These are phyloP conservation scores for Senna tora DNA, from an alignment of 306 rosid genomes.

Conservation along the genomic window DNA sequence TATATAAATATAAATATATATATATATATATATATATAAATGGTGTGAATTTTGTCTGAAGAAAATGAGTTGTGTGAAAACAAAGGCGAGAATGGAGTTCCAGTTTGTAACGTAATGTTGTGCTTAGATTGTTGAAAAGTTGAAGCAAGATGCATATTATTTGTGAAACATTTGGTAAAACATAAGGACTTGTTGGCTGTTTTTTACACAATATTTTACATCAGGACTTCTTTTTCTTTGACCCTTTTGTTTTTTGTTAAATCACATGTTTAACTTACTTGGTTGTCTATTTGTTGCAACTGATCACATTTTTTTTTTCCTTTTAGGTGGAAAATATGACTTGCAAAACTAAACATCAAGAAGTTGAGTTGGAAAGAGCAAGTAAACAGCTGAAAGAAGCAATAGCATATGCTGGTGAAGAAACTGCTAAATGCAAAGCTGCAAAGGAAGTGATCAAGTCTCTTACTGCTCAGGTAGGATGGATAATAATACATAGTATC, in stretches of 20 bases:
- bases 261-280: slow-evolving; percentile 1
- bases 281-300: slow-evolving; percentile 34
- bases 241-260: slow-evolving; percentile 8
- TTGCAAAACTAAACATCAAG: slow-evolving; percentile 87
- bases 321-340: slow-evolving; percentile 87
- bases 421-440: slow-evolving; percentile 83
- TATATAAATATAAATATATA: too few species aligned
- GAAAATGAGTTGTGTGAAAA: background rate
- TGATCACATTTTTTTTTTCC: slow-evolving; percentile 28
- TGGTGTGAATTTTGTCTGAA: background rate
- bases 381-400: slow-evolving; percentile 95
- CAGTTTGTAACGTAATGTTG: background rate
- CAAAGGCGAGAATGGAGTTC: slow-evolving; percentile 5
- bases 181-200: background rate
- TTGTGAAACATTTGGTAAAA: background rate
- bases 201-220: background rate
- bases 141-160: background rate
- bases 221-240: too few species aligned
- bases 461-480: slow-evolving; percentile 84
- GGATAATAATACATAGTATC: background rate
- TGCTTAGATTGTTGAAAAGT: background rate
- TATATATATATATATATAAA: too few species aligned
- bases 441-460: slow-evolving; percentile 99
- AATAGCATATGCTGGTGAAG: slow-evolving; percentile 81
- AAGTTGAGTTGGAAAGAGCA: slow-evolving; percentile 86